Base-by-base conservation (phyloP, 495 filamentous ascomycete genomes). In the Talaromyces stipitatus region DNA sequence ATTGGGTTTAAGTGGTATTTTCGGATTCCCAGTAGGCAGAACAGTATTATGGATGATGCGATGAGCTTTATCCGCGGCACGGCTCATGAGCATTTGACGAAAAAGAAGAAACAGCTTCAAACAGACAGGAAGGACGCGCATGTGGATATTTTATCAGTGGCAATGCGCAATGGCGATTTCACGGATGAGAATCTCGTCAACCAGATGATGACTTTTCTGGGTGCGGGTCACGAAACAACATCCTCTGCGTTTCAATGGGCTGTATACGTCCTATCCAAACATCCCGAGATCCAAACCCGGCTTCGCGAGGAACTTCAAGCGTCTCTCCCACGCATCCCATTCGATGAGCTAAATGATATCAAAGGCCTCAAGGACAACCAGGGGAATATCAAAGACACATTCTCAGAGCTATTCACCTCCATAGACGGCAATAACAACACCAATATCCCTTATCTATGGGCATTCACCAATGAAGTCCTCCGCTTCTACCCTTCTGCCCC, bases 141-240 rank as follows among this genome's bases (percentile, higher is more conserved):
- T 26, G 64, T 84, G 16, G 92, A 96, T 63, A 95, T 97, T 57
- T 76, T 96, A 54, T 90, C 87, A 6, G 85, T 94, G 0, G 91
- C 92, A 20, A 69, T 96, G 23, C 79, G 87, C 56, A 88, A 83
- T 20, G 89, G 86, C 36, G 82, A 72, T 23, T 95, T 95, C 67
- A 79, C 75, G 26, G 88, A 92, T 50, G 87, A 91, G 29, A 85
- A 89, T 53, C 84, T 96, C 23, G 77, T 90, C 38, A 89, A 96
- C 66, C 92, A 97, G 66, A 80, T 94, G 66, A 95, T 96, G 91
- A 97, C 92, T 2, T 96, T 97, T 75, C 83, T 96, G 2, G 88
- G 86, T 0, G 92, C 92, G 0, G 92, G 92, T 16, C 92, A 97
- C 66, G 92, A 95, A 74, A 88, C 84, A 7, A 87, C 85, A 7